Base-by-base conservation (phyloP, 2,329 filamentous ascomycete species). In the Cordyceps pruinosa region DNA sequence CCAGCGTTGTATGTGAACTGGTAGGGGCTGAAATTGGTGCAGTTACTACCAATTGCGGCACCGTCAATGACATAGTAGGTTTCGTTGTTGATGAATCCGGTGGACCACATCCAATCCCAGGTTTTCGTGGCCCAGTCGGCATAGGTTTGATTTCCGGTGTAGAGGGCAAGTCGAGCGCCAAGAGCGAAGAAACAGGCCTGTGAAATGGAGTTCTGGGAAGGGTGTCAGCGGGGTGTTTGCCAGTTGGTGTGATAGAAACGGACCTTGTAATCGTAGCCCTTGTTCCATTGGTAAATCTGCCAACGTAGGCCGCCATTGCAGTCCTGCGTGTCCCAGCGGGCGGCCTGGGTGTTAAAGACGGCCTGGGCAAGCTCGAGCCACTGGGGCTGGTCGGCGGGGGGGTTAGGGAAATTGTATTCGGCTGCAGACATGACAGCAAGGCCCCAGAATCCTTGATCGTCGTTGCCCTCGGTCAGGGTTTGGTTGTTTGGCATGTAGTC, bases 391-490 rank as follows among this genome's bases (percentile, higher is more conserved):
- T 79, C 80, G 0, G 75, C 62, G 0, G 82, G 78, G 5, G 87
- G 86, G 64, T 90, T 80, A 2, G 86, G 86, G 65, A 88, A 93
- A 61, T 84, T 85, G 65, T 86, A 82, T 71, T 95, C 90, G 37
- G 87, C 86, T 2, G 90, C 90, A 10, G 82, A 81, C 77, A 95
- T 88, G 59, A 86, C 88, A 1, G 89, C 83, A 76, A 94, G 80
- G n/a, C 82, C 88, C 90, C 90, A 95, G 72, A 94, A 93, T 6
- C 88, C 86, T 69, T 90, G 87, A 64, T 90, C 87, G 61, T 90
- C 87, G 70, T 89, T 90, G 61, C 86, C 86, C 60, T 80, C 70
- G 2, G 78, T 79, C 48, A 74, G 70, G 7, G 82, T 84, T 69
- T 86, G 83, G 69, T 86, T 87, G n/a, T 69, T 66, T 3, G 86